Base-by-base conservation (phyloP, 176 grass and related monocot species). In the Tillandsia fasciculata region DNA sequence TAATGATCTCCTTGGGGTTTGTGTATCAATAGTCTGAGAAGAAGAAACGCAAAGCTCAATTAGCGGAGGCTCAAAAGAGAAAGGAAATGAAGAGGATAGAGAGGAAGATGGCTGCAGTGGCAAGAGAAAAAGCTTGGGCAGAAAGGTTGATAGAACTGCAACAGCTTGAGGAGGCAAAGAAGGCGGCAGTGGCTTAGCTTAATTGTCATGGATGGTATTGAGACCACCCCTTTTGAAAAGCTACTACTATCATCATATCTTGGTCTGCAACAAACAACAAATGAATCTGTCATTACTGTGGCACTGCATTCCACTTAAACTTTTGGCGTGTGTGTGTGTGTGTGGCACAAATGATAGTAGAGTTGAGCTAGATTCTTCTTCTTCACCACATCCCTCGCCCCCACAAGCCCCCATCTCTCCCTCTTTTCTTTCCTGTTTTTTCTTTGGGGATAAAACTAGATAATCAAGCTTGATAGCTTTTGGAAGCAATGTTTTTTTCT, bases 81-180 rank as follows among this genome's bases (percentile, higher is more conserved):
- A 93, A 87, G 82, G 84, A 99, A 28, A 78, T 82, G 42, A 77
- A 89, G 26, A 85, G 76, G 49, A 93, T 88, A 59, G 89, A 87
- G 54, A 90, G 90, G 66, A 93, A 99, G 74, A 99, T 99, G 87
- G 89, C 94, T 73, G 82, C 90, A 49, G 94, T 99, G 75, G 94
- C 89, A 63, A 93, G 94, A 81, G 89, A 93, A 2, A 86, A 88
- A 54, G 87, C 74, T 64, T 99, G 94, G 94, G 82, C 48, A 0
- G 80, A 86, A 72, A 90, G 94, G 72, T 82, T 93, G 84, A 66
- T 79, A 70, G 90, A 99, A 64, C 56, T 99, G 18, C 83, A 93
- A 67, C 71, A 68, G 28, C 56, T 90, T 11, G 84, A 99, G 65
- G 86, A 83, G 73, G 82, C 63, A 49, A 85, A 84, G 57, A 93